Conservation (phyloP, 805 yeast species). For the Kodamaea nitidulidarum region DNA sequence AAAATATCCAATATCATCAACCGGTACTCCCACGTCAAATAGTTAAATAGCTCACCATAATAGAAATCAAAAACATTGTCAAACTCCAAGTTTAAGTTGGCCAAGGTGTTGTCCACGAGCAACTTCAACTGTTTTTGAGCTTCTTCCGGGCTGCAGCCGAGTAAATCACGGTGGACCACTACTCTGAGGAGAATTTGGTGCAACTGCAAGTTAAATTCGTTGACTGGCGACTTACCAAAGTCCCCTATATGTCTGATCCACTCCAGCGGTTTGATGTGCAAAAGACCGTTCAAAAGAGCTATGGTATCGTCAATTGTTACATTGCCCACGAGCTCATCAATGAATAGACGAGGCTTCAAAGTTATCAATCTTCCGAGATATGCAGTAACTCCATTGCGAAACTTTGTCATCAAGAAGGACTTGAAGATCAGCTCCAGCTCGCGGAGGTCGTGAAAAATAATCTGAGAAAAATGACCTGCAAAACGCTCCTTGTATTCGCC, state of each 20-base stretch:
- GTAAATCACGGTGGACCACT: conserved; percentile 15
- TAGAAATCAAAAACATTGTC: conserved; percentile 25
- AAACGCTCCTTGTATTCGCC: conserved; percentile 12
- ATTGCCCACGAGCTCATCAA: conserved; percentile 19
- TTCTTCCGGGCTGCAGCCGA: conserved; percentile 10
- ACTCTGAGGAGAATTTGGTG: conserved; percentile 27
- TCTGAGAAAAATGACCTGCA: conserved; percentile 11
- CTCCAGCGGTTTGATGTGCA: not conserved
- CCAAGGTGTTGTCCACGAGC: conserved; percentile 14
- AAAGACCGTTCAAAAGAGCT: conserved; percentile 14
- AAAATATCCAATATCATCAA: conserved; percentile 23
- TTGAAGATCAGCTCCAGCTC: conserved; percentile 6
- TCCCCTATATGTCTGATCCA: conserved; percentile 12
- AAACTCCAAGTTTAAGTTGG: conserved; percentile 25
- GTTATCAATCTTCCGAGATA: conserved; percentile 15
- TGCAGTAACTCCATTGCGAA: conserved; percentile 10
- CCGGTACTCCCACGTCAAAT: conserved; percentile 28
- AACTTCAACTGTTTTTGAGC: conserved; percentile 12
- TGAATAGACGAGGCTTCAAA: conserved; percentile 17
- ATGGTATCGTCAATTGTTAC: conserved; percentile 17
- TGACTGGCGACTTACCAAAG: conserved; percentile 14
- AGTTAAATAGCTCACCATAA: conserved; percentile 39
- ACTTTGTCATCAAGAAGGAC: conserved; percentile 5
- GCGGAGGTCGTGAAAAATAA: conserved; percentile 13
- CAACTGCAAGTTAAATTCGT: conserved; percentile 36